Evolutionary conservation across 2,329 filamentous ascomycete genomes (phyloP).

Genomic region (Microcera coccophila): DNA sequence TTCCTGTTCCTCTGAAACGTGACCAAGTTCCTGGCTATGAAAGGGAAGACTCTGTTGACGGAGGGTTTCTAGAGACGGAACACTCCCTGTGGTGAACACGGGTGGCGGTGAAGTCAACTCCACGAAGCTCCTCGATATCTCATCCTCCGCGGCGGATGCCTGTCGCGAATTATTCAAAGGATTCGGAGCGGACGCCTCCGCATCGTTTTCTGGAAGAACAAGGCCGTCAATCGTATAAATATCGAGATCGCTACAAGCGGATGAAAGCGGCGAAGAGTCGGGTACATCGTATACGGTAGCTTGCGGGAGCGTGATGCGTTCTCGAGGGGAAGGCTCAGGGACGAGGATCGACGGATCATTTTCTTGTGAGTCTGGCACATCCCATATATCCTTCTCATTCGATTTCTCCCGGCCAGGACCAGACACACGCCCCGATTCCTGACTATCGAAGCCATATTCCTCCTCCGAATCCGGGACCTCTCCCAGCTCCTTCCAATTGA

Average conservation of each 20-base stretch:
- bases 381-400: constrained; percentile 31
- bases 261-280: constrained; percentile 35
- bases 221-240: constrained; percentile 21
- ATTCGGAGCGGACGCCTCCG: neutral
- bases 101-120: constrained; percentile 31
- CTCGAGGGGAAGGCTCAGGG: constrained; percentile 6
- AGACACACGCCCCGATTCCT: constrained; percentile 18
- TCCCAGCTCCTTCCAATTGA: constrained; percentile 48
- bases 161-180: constrained; percentile 4
- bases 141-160: constrained; percentile 24
- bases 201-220: constrained; percentile 1
- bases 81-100: constrained; percentile 14
- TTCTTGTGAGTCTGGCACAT: constrained; percentile 34
- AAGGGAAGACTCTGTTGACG: constrained; percentile 2
- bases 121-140: constrained; percentile 38
- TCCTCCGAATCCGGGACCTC: constrained; percentile 51
- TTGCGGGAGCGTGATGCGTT: constrained; percentile 5
- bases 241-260: constrained; percentile 28
- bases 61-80: neutral
- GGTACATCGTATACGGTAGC: constrained; percentile 10
- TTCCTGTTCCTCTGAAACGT: constrained; percentile 18
- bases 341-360: neutral
- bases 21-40: constrained; percentile 16
- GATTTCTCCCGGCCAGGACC: constrained; percentile 6
- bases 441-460: constrained; percentile 41